A percentile compares a stretch with the other conserved stretches of the same genome.
Conservation (phyloP, 495 filamentous ascomycete genomes). For the Penicillium cosmopolitanum region DNA sequence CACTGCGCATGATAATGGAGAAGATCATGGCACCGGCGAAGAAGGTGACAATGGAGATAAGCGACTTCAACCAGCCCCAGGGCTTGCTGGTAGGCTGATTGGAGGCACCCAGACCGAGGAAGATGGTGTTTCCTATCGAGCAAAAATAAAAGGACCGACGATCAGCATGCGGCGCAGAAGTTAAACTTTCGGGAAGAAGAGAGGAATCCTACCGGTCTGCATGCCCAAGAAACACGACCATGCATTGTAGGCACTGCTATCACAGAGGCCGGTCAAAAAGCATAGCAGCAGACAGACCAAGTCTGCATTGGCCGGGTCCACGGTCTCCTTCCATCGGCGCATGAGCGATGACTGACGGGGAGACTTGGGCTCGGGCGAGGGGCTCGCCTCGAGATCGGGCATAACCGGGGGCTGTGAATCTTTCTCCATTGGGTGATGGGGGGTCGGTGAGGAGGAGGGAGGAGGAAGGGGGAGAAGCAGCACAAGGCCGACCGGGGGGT, state of each 20-base stretch:
- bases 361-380: constrained; percentile 14
- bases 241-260: constrained; percentile 64
- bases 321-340: constrained; percentile 37
- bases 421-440: constrained; percentile 23
- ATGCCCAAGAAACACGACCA: constrained; percentile 65
- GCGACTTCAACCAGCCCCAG: constrained; percentile 66
- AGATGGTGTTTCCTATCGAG: constrained; percentile 63
- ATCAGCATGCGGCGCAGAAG: neutral
- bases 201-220: constrained; percentile 61
- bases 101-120: constrained; percentile 66
- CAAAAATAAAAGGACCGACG: neutral
- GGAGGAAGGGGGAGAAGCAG: neutral
- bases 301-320: constrained; percentile 52
- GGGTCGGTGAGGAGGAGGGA: neutral
- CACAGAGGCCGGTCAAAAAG: constrained; percentile 61
- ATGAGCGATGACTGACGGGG: constrained; percentile 17
- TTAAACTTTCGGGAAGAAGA: neutral
- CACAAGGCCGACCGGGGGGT: neutral
- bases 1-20: constrained; percentile 36
- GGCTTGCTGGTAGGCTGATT: constrained; percentile 52
- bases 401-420: constrained; percentile 7
- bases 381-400: constrained; percentile 32
- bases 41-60: constrained; percentile 61
- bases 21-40: constrained; percentile 57
- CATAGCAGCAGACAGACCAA: constrained; percentile 58